These are phyloP conservation scores for Yarrowia bubula DNA, from an alignment of 805 yeast genomes.

Conservation along the genomic window DNA sequence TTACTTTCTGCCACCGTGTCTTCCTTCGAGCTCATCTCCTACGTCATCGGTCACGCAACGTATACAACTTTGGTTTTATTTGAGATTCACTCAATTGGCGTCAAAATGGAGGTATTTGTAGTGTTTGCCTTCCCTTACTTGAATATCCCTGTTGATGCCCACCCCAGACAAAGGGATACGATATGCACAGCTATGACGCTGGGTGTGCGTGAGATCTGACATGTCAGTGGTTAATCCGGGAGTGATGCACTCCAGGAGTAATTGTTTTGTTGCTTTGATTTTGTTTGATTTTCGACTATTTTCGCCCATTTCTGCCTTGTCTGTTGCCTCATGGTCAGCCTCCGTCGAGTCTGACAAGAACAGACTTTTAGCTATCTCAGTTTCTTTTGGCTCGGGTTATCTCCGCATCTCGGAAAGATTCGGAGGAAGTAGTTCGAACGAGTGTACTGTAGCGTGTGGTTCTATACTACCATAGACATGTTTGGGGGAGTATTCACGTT, in stretches of 20 bases:
- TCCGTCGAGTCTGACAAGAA: neutral
- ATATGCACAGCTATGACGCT: too few relatives aligned
- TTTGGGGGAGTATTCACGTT: too few relatives aligned
- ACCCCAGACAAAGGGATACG: too few relatives aligned
- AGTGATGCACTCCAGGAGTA: too few relatives aligned
- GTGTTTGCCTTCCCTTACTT: too few relatives aligned
- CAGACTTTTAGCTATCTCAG: neutral
- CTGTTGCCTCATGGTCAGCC: neutral
- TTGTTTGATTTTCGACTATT: neutral
- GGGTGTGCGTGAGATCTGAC: too few relatives aligned
- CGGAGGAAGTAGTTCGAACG: neutral
- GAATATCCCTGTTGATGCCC: too few relatives aligned
- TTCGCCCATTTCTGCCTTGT: neutral
- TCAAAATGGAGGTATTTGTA: too few relatives aligned
- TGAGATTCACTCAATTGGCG: neutral
- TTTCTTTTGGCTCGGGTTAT: neutral
- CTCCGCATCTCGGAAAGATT: slow-evolving; percentile 23
- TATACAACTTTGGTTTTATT: neutral
- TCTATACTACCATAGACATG: too few relatives aligned
- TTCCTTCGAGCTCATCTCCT: neutral
- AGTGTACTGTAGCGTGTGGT: too few relatives aligned
- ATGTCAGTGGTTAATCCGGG: too few relatives aligned
- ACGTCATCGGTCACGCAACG: neutral
- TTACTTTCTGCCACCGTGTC: slow-evolving; percentile 5
- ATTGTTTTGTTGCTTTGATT: too few relatives aligned